Evolutionary conservation across 1,284 basidiomycete genomes (phyloP).

Genomic region (Cutaneotrichosporon sp.): DNA sequence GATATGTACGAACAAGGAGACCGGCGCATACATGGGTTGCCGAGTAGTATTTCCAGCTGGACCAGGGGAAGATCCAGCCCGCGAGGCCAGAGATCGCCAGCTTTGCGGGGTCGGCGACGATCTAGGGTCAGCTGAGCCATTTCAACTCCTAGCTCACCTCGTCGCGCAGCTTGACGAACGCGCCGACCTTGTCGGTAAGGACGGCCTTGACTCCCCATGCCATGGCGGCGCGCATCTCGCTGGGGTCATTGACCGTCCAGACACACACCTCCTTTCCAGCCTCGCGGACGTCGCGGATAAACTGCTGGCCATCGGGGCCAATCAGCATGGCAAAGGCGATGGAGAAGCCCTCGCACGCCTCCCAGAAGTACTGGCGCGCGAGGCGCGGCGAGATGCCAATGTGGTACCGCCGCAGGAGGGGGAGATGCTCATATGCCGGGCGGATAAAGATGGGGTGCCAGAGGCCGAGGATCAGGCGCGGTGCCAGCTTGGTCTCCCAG

Average conservation of each 20-base stretch:
- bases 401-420: conserved; percentile 75
- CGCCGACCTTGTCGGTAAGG: conserved; percentile 69
- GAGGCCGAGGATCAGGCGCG: conserved; percentile 78
- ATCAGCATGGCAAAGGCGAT: conserved; percentile 77
- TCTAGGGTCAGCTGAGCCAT: conserved; percentile 27
- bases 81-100: conserved; percentile 36
- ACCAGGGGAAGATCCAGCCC: conserved; percentile 48
- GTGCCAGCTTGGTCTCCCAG: conserved; percentile 80
- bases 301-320: conserved; percentile 65
- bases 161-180: conserved; percentile 39
- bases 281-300: conserved; percentile 73
- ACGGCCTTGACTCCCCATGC: conserved; percentile 90
- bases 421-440: conserved; percentile 73
- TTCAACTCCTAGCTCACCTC: conserved; percentile 35
- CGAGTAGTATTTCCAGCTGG: conserved; percentile 50
- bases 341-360: conserved; percentile 84
- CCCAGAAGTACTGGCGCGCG: conserved; percentile 89
- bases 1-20: conserved; percentile 26
- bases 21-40: conserved; percentile 47
- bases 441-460: conserved; percentile 92
- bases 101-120: conserved; percentile 35
- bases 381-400: conserved; percentile 73
- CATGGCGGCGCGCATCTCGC: conserved; percentile 90
- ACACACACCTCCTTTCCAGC: conserved; percentile 87
- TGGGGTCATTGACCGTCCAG: conserved; percentile 94